Evolutionary conservation across 352 stramenopile species (phyloP).

Genomic region (Globisporangium okanoganense): DNA sequence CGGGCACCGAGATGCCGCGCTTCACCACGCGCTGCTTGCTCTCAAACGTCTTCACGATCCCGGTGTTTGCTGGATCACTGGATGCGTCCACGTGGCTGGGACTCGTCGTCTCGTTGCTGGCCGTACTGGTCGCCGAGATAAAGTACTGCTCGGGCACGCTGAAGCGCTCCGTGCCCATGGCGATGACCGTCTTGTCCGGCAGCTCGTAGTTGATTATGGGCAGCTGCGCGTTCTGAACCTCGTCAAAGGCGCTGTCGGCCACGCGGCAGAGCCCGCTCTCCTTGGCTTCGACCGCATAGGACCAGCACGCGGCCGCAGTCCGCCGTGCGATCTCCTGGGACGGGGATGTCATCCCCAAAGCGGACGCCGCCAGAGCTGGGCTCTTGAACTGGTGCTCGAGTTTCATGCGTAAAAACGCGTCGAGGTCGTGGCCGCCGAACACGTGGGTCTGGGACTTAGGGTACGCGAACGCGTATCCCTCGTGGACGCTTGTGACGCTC

Average conservation of each 20-base stretch:
- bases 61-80: background rate
- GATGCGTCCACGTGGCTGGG: background rate
- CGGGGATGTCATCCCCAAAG: constrained; percentile 16
- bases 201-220: constrained; percentile 79
- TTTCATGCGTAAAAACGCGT: constrained; percentile 58
- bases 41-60: constrained; percentile 10
- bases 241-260: constrained; percentile 66
- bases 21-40: constrained; percentile 5
- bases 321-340: constrained; percentile 23
- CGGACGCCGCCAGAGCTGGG: background rate
- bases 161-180: constrained; percentile 85
- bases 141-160: constrained; percentile 90
- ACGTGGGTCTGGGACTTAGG: constrained; percentile 51
- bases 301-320: constrained; percentile 31
- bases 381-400: constrained; percentile 37
- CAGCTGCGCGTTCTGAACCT: constrained; percentile 64
- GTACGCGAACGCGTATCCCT: constrained; percentile 72
- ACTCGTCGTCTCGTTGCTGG: background rate
- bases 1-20: constrained; percentile 47
- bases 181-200: constrained; percentile 77
- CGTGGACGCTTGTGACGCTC: constrained; percentile 71
- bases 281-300: constrained; percentile 63
- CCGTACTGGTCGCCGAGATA: constrained; percentile 8
- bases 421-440: constrained; percentile 64
- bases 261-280: constrained; percentile 72